Conservation (phyloP, 2,329 filamentous ascomycete species). For the Harringtonia aguacate region DNA sequence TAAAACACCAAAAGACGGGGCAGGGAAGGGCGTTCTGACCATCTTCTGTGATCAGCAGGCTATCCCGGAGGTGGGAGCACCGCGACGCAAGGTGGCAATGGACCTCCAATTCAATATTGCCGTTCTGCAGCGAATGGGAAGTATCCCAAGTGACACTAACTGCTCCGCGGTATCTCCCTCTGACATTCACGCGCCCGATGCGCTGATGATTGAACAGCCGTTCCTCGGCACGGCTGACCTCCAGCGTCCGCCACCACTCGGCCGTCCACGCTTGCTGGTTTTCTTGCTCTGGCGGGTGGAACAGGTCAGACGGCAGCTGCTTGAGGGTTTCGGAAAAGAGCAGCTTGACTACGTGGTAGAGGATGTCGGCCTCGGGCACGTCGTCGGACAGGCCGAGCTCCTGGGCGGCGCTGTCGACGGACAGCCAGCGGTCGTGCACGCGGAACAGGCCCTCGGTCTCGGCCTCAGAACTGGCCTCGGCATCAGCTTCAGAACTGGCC, state of each 20-base stretch:
- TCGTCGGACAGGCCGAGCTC: constrained; percentile 7
- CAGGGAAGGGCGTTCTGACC: background rate
- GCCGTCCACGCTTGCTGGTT: background rate
- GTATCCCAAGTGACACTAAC: background rate
- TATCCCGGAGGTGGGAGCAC: background rate
- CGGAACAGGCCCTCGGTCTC: background rate
- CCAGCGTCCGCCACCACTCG: background rate
- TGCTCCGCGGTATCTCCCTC: background rate
- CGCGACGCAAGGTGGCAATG: background rate
- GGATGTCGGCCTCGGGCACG: background rate
- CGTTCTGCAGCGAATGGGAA: background rate
- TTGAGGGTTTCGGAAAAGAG: constrained; percentile 9
- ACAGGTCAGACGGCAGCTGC: constrained; percentile 5
- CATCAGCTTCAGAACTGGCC: too few relatives aligned
- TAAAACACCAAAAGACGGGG: too few relatives aligned
- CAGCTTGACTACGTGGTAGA: constrained; percentile 6
- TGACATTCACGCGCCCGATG: background rate
- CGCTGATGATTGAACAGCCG: background rate
- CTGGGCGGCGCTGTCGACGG: background rate
- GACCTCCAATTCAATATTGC: background rate
- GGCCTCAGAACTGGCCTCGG: too few relatives aligned
- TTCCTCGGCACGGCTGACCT: background rate
- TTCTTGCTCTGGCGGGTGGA: background rate
- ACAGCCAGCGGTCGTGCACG: constrained; percentile 10
- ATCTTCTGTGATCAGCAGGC: background rate